Evolutionary conservation across 495 filamentous ascomycete species (phyloP), one percentile per base, ranked within the genome.

Genomic region (Penicillium coprophilum): DNA sequence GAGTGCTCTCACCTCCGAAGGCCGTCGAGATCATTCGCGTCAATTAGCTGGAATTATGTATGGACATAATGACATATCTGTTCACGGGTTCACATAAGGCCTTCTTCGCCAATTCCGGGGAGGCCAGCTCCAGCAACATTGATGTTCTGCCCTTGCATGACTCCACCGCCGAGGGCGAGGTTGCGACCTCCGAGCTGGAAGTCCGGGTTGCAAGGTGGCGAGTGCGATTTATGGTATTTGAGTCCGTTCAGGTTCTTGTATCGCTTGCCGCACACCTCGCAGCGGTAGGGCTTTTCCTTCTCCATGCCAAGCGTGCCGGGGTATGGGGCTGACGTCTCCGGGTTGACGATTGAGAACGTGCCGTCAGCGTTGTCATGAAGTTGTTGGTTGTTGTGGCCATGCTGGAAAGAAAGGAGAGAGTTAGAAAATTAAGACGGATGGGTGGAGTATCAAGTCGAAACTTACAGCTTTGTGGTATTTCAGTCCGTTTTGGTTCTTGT

Each of bases 161-260:
- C 77, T 39, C 76, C 76, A 21, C 76, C 76, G 21, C 74, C 76
- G 46, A 73, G 67, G 38, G 69, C 69, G 39, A 79, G 52, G 50
- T 71, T 71, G 59, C 72, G 75, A 50, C 72, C 69, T 55, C 61
- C 70, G 62, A 78, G 67, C 53, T 78, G 75, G 61, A 79, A 73
- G 41, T 82, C 81, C 6, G 75, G 73, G 58, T 77, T 77, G 66
- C 89, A 93, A 55, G 84, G 82, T n/a, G 86, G 87, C 12, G 88
- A 90, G 64, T 93, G 89, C 55, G 86, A 85, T 68, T 91, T 91
- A 77, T 93, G 89, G 64, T 96, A 96, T 84, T 96, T 96, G 13
- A 96, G 82, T 13, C 91, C 91, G 68, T 99, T 99, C 47, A 99
- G 72, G 67, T 99, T 99, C 85, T 99, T 99, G 78, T 99, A 99